These are phyloP conservation scores for Raffaelea ambrosiae DNA, from an alignment of 2,329 filamentous ascomycete species.

Conservation along the genomic window DNA sequence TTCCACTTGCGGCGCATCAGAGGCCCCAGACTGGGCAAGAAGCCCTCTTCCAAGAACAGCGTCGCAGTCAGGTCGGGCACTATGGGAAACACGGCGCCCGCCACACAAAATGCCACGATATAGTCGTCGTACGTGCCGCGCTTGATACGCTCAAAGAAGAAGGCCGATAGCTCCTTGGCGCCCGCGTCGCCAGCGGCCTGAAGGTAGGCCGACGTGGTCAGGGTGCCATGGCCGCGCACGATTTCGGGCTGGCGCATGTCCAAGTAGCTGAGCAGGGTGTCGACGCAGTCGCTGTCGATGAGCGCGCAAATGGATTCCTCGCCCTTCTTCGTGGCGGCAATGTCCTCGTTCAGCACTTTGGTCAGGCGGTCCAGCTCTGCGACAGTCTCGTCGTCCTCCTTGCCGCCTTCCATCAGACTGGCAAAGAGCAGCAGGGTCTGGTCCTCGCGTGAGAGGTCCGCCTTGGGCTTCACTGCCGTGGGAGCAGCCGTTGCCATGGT, in stretches of 20 bases:
- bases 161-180: slow-evolving; percentile 59
- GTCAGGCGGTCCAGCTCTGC: slow-evolving; percentile 49
- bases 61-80: slow-evolving; percentile 65
- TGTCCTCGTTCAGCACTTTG: slow-evolving; percentile 49
- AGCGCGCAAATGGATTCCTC: slow-evolving; percentile 47
- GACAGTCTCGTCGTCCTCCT: slow-evolving; percentile 68
- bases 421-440: slow-evolving; percentile 73
- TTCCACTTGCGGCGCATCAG: slow-evolving; percentile 75
- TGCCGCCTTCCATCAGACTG: slow-evolving; percentile 81
- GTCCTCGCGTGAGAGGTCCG: slow-evolving; percentile 36
- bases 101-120: slow-evolving; percentile 88
- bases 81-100: slow-evolving; percentile 78
- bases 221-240: slow-evolving; percentile 71
- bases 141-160: slow-evolving; percentile 64
- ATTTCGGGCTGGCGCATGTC: slow-evolving; percentile 71
- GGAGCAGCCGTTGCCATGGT: slow-evolving; percentile 5
- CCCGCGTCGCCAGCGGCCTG: slow-evolving; percentile 67
- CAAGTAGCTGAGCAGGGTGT: slow-evolving; percentile 77
- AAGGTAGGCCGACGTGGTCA: slow-evolving; percentile 76
- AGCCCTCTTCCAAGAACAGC: slow-evolving; percentile 83
- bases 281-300: slow-evolving; percentile 67
- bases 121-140: slow-evolving; percentile 79
- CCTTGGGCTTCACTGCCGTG: not conserved
- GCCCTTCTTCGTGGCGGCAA: slow-evolving; percentile 32
- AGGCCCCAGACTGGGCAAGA: slow-evolving; percentile 67